These are phyloP conservation scores for Sphaerostilbella broomeana DNA, from an alignment of 2,329 filamentous ascomycete species.

Conservation along the genomic window DNA sequence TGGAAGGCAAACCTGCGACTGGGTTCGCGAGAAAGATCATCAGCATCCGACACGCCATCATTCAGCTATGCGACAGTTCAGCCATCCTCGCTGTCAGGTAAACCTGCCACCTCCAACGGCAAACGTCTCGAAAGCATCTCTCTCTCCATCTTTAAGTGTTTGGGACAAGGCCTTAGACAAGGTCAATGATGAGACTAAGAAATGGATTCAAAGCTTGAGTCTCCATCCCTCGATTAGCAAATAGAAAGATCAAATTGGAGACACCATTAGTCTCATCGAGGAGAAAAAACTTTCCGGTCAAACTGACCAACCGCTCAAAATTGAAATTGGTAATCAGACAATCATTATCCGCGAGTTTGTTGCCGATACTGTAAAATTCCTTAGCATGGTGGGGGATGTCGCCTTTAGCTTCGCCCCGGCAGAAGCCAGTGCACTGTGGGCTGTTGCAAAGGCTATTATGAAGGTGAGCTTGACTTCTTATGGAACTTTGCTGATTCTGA, in stretches of 20 bases:
- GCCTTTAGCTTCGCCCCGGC: conserved; percentile 1
- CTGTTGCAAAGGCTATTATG: conserved; percentile 1
- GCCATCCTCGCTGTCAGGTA: no score
- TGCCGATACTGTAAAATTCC: conserved; percentile 4
- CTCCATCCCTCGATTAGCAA: background rate
- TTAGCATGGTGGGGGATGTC: conserved; percentile 4
- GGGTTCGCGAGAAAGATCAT: no score
- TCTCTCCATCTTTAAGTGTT: background rate
- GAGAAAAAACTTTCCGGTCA: conserved; percentile 1
- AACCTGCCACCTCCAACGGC: no score
- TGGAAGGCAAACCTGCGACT: no score
- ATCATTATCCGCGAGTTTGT: conserved; percentile 2
- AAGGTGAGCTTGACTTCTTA: background rate
- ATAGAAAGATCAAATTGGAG: background rate
- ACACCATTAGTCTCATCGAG: background rate
- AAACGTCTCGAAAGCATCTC: no score
- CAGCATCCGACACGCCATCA: no score
- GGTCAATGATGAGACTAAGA: background rate
- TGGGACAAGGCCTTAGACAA: background rate
- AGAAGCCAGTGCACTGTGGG: conserved; percentile 4
- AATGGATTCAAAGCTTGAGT: background rate
- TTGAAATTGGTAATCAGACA: background rate
- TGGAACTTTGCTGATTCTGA: background rate
- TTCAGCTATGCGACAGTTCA: no score
- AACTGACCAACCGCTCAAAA: background rate